Evolutionary conservation across 176 grass and related monocot species (phyloP).

Genomic region (Oryza brachyantha): DNA sequence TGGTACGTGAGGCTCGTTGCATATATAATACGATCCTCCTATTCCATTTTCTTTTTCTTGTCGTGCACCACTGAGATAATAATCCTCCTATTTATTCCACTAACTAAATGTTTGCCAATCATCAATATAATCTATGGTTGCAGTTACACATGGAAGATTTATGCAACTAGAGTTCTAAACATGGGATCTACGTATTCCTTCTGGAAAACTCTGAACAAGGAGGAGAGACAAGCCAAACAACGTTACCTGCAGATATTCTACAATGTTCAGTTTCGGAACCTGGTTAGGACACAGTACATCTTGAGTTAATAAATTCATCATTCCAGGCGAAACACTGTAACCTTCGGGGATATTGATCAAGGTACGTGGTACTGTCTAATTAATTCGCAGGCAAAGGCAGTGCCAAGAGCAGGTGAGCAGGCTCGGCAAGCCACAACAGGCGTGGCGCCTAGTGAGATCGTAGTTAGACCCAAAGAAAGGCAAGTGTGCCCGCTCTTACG

Average conservation of each 20-base stretch:
- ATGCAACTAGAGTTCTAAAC: constrained; percentile 64
- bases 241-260: constrained; percentile 71
- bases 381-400: constrained; percentile 50
- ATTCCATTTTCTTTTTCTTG: no score
- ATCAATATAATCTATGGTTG: background rate
- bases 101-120: background rate
- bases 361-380: no score
- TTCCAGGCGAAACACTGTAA: no score
- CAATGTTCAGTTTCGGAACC: constrained; percentile 69
- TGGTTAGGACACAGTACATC: constrained; percentile 36
- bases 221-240: constrained; percentile 48
- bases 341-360: no score
- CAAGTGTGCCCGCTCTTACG: constrained; percentile 56
- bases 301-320: background rate
- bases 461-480: constrained; percentile 44
- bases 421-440: constrained; percentile 12
- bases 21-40: no score
- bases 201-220: constrained; percentile 58
- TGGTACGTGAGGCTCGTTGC: constrained; percentile 34
- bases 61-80: background rate
- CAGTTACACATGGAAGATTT: constrained; percentile 84
- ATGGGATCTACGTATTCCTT: constrained; percentile 69
- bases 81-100: background rate
- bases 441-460: constrained; percentile 7
- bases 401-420: constrained; percentile 34